Conservation (phyloP, 202 grass and related monocot species). For the Bolboschoenoplectus hybrid region DNA sequence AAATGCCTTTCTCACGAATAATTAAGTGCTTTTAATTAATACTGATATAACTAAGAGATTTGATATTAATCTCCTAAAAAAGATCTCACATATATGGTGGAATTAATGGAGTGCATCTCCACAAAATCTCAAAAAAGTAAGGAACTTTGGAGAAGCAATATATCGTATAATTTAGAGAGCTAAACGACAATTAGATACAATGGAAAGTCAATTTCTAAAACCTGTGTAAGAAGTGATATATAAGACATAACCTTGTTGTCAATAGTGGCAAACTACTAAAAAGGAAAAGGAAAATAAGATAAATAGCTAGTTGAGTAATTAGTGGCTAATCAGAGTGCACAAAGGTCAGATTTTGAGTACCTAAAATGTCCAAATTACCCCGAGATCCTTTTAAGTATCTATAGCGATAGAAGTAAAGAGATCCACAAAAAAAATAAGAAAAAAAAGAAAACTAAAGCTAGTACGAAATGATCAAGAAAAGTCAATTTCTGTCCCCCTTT, state of each 20-base stretch:
- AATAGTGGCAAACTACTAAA: not conserved
- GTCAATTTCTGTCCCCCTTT: constrained; percentile 34
- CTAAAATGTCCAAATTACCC: constrained; percentile 29
- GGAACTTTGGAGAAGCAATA: not conserved
- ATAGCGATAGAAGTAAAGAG: constrained; percentile 5
- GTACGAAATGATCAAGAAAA: constrained; percentile 31
- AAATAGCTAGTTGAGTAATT: not conserved
- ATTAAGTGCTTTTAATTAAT: not conserved
- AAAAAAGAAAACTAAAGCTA: not conserved
- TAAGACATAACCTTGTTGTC: not conserved
- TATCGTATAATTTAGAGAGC: not conserved
- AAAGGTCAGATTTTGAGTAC: constrained; percentile 11
- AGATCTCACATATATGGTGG: not conserved
- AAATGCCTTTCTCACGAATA: not conserved
- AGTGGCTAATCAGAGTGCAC: constrained; percentile 3
- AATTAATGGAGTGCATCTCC: not conserved
- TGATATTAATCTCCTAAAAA: not conserved
- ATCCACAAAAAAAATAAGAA: constrained; percentile 15
- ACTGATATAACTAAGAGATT: not conserved
- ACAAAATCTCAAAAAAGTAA: not conserved
- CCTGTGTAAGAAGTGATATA: not conserved
- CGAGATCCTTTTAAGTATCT: not conserved
- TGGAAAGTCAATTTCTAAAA: not conserved
- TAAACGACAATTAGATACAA: not conserved
- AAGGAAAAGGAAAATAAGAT: not conserved